Conservation (phyloP, 805 yeast species). For the Candida sakaeoensis region DNA sequence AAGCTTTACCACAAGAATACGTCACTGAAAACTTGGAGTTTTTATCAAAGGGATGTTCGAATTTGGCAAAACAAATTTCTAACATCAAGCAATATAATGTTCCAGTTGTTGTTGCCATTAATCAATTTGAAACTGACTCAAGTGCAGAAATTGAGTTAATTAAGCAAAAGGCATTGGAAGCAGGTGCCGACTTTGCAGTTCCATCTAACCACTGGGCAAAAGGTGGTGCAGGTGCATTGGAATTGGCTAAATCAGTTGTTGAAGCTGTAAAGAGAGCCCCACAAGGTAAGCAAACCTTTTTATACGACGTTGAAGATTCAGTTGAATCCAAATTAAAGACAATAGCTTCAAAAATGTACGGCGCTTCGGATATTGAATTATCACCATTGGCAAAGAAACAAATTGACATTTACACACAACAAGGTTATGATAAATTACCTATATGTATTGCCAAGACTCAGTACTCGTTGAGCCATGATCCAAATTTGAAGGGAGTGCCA, state of each 20-base stretch:
- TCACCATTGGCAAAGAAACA: conserved; percentile 77
- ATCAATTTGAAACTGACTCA: conserved; percentile 80
- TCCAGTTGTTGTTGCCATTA: conserved; percentile 94
- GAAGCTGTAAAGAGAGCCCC: conserved; percentile 51
- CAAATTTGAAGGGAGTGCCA: conserved; percentile 91
- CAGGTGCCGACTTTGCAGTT: conserved; percentile 94
- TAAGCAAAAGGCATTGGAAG: conserved; percentile 72
- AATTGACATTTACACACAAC: conserved; percentile 75
- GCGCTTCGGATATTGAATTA: conserved; percentile 81
- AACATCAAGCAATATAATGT: conserved; percentile 82
- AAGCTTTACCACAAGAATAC: conserved; percentile 78
- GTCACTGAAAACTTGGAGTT: conserved; percentile 75
- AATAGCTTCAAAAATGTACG: conserved; percentile 88
- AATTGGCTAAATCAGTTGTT: conserved; percentile 79
- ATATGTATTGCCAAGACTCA: conserved; percentile 97
- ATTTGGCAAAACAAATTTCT: conserved; percentile 83
- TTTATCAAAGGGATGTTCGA: conserved; percentile 76
- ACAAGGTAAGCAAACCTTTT: conserved; percentile 39
- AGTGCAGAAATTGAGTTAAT: conserved; percentile 76
- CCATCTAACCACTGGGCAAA: conserved; percentile 92
- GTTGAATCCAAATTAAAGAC: conserved; percentile 77
- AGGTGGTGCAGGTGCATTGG: conserved; percentile 90
- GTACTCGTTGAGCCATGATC: conserved; percentile 92
- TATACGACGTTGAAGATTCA: conserved; percentile 67
- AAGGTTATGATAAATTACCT: conserved; percentile 89